Percentiles rank a stretch among this genome's conserved stretches.
Conservation (phyloP, 495 filamentous ascomycete species). For the Neurospora tetraspora region DNA sequence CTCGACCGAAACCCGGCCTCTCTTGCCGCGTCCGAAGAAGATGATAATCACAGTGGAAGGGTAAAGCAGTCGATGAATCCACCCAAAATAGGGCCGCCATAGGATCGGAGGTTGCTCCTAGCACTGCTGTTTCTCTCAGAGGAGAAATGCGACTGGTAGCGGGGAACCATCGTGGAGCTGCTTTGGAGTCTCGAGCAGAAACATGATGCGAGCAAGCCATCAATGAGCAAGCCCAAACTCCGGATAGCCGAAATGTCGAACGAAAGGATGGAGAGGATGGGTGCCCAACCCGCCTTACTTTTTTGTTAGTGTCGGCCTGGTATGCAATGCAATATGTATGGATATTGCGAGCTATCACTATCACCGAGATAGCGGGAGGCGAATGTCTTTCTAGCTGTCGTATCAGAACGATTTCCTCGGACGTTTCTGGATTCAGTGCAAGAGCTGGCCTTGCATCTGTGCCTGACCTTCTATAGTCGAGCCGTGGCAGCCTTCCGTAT, state of each 20-base stretch:
- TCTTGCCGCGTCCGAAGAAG: not conserved
- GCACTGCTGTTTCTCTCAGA: not conserved
- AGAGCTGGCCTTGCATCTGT: not conserved
- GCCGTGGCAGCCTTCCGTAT: not conserved
- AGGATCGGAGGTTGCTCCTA: not conserved
- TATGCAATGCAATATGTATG: not conserved
- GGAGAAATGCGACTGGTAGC: not conserved
- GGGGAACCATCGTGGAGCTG: not conserved
- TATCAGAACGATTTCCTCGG: not conserved
- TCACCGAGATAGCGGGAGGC: not conserved
- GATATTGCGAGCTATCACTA: not conserved
- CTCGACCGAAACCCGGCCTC: not conserved
- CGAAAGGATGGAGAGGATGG: not conserved
- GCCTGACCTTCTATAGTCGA: not conserved
- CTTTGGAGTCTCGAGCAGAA: not conserved
- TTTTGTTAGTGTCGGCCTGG: not conserved
- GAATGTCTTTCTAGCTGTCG: not conserved
- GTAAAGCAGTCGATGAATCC: not conserved
- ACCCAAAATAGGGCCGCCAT: constrained; percentile 5
- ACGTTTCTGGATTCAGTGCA: not conserved
- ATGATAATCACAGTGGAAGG: not conserved
- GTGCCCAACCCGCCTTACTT: not conserved
- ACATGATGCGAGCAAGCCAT: too few species aligned
- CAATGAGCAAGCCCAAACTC: not conserved
- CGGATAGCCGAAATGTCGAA: not conserved